phyloP scores from a whole-genome alignment of 2,329 filamentous ascomycete species.

The Teratosphaeria nubilosa region DNA sequence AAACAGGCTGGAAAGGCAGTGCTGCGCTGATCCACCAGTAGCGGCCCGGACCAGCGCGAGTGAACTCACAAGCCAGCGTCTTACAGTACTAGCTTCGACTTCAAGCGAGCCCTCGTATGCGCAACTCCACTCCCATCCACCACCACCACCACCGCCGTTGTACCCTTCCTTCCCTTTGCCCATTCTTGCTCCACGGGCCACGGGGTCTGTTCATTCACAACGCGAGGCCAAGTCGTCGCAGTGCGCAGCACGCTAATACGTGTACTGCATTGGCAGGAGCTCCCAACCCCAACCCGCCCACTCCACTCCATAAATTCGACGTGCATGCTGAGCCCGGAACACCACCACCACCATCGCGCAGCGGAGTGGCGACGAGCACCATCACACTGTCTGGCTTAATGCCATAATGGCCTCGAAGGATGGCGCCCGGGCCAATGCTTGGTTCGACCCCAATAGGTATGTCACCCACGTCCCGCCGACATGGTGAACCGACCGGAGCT shows the following conservation, averaged over 20 bases:
- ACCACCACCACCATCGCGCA: background rate
- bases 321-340: background rate
- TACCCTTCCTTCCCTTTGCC: background rate
- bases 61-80: background rate
- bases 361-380: background rate
- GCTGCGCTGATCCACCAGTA: background rate
- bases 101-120: background rate
- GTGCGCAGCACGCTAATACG: background rate
- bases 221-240: background rate
- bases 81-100: background rate
- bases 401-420: background rate
- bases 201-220: background rate
- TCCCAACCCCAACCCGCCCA: background rate
- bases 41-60: background rate
- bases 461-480: background rate
- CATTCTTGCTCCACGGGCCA: background rate
- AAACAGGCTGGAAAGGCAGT: background rate
- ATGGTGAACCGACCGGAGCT: background rate
- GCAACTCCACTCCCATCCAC: background rate
- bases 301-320: background rate
- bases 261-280: background rate
- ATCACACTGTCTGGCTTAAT: background rate
- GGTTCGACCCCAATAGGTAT: conserved; percentile 42
- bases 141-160: background rate
- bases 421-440: conserved; percentile 39